phyloP scores from a whole-genome alignment of 345 rosid genomes.

The Turnera subulata region DNA sequence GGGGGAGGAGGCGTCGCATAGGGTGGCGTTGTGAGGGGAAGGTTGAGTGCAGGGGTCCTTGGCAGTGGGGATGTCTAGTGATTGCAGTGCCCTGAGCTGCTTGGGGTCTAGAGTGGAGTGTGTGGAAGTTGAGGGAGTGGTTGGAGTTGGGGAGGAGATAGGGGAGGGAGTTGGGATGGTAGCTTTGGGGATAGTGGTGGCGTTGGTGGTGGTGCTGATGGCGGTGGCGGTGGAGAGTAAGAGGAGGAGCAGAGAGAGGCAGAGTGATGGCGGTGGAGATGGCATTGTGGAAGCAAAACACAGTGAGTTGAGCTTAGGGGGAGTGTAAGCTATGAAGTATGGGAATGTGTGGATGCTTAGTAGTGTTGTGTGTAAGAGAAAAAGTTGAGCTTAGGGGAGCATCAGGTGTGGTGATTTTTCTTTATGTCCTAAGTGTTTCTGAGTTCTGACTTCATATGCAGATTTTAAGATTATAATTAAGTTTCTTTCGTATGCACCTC shows the following conservation, averaged over 20 bases:
- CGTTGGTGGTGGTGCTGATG: conserved; percentile 11
- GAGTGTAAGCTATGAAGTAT: conserved; percentile 5
- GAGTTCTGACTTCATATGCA: too few species aligned
- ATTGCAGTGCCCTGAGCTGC: conserved; percentile 65
- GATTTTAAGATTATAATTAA: too few species aligned
- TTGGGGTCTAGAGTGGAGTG: conserved; percentile 70
- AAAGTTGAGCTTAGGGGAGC: background rate
- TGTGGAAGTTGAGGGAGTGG: conserved; percentile 26
- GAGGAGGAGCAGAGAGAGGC: conserved; percentile 22
- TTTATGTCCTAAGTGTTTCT: too few species aligned
- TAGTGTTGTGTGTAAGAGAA: conserved; percentile 4
- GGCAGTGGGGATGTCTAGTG: conserved; percentile 62
- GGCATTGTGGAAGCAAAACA: conserved; percentile 37
- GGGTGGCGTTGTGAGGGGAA: conserved; percentile 35
- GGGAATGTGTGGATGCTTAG: background rate
- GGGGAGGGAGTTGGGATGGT: conserved; percentile 1
- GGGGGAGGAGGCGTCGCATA: conserved; percentile 58
- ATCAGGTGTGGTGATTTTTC: background rate
- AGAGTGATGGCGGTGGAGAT: conserved; percentile 17
- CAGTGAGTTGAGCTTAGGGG: conserved; percentile 9
- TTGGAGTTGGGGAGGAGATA: conserved; percentile 15
- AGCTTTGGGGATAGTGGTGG: conserved; percentile 11
- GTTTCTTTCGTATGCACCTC: too few species aligned
- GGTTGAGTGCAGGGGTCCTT: conserved; percentile 64
- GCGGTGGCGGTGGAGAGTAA: conserved; percentile 22